Conservation (phyloP, 176 grass and related monocot genomes). For the Musa beccarii region DNA sequence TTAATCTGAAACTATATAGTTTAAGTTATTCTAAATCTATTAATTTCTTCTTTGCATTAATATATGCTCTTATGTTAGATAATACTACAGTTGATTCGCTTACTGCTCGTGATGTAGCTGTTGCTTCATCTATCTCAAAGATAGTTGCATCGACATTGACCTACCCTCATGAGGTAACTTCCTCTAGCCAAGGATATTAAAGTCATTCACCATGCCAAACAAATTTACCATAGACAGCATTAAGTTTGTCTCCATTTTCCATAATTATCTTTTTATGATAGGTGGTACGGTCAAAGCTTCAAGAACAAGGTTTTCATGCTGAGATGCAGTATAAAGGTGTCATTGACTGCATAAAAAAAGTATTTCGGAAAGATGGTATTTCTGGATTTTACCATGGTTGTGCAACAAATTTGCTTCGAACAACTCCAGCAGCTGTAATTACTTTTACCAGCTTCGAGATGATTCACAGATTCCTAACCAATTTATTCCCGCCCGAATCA, state of each 20-base stretch:
- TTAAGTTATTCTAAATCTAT: background rate
- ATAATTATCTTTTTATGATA: constrained; percentile 17
- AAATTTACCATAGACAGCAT: background rate
- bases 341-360: constrained; percentile 69
- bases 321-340: constrained; percentile 55
- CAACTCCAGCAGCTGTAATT: constrained; percentile 91
- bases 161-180: constrained; percentile 87
- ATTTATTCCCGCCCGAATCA: constrained; percentile 36
- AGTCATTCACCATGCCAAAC: background rate
- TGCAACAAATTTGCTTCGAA: constrained; percentile 76
- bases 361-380: constrained; percentile 59
- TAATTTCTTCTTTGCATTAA: constrained; percentile 20
- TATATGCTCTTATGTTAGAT: constrained; percentile 36
- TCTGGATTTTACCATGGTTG: constrained; percentile 91
- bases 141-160: constrained; percentile 83
- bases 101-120: constrained; percentile 81
- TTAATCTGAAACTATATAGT: constrained; percentile 1
- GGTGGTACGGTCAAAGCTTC: constrained; percentile 90
- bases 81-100: constrained; percentile 81
- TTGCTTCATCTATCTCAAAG: constrained; percentile 92
- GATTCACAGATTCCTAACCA: constrained; percentile 73
- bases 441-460: constrained; percentile 99
- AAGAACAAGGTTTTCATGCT: constrained; percentile 74
- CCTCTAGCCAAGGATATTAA: background rate
- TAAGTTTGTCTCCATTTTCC: background rate